Evolutionary conservation across 148 eudicot genomes (phyloP).

Genomic region (Silene latifolia): DNA sequence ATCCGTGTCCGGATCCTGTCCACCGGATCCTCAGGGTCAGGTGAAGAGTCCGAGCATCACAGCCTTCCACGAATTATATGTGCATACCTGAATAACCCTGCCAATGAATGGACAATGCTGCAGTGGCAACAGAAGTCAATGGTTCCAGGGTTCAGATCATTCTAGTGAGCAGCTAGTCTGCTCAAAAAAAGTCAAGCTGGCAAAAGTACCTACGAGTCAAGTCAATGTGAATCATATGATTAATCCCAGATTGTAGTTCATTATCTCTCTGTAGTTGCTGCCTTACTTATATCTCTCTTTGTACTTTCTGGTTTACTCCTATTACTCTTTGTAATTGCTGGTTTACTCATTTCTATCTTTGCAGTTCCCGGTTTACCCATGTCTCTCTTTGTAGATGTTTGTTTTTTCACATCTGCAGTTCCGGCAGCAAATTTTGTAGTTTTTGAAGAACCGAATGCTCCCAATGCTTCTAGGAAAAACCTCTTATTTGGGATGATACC

Average conservation of each 20-base stretch:
- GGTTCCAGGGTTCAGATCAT: background rate
- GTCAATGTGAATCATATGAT: background rate
- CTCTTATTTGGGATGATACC: conserved; percentile 74
- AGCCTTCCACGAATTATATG: background rate
- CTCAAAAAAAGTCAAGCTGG: background rate
- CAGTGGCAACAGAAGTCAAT: background rate
- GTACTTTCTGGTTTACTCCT: background rate
- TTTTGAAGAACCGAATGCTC: conserved; percentile 58
- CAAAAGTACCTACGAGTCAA: background rate
- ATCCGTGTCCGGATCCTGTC: no score
- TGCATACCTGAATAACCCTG: background rate
- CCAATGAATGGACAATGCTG: background rate
- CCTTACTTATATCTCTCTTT: background rate
- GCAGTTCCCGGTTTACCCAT: background rate
- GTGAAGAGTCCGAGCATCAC: no score
- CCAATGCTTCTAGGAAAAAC: conserved; percentile 77
- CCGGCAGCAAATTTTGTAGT: conserved; percentile 28
- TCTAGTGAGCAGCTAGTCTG: background rate
- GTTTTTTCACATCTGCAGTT: conserved; percentile 14
- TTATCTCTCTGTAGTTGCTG: background rate
- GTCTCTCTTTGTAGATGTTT: conserved; percentile 5
- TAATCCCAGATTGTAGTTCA: background rate
- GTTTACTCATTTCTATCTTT: conserved; percentile 8
- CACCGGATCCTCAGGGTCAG: no score
- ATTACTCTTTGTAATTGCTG: conserved; percentile 11